Conservation (phyloP, 1,284 basidiomycete species). For the Ceratobasidium sp. region DNA sequence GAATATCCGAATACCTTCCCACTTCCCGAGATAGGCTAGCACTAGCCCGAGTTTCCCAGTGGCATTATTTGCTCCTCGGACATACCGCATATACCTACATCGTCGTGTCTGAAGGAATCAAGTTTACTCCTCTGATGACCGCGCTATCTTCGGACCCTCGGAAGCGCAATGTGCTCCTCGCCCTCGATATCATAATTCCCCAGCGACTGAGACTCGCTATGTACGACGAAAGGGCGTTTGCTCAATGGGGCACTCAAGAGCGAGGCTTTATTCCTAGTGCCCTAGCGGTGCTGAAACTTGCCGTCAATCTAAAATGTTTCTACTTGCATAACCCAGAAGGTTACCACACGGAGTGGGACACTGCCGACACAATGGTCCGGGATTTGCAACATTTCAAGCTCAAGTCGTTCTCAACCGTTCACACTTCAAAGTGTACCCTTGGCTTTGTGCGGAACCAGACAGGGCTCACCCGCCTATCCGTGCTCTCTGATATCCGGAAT, state of each 20-base stretch:
- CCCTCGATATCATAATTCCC: neutral
- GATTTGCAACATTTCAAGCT: neutral
- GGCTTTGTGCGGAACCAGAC: neutral
- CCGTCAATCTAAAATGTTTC: neutral
- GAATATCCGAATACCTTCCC: neutral
- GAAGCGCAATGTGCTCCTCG: neutral
- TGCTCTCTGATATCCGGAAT: neutral
- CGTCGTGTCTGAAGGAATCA: neutral
- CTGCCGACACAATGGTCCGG: neutral
- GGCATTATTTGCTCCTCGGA: neutral
- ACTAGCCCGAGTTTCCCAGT: neutral
- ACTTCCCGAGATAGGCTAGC: neutral
- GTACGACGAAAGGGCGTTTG: neutral
- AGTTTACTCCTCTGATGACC: neutral
- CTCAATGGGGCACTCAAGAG: neutral
- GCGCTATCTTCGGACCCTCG: neutral
- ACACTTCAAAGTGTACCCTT: neutral
- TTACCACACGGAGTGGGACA: neutral
- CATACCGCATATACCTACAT: neutral
- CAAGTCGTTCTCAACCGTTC: neutral
- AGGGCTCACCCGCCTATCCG: neutral
- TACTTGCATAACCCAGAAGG: neutral
- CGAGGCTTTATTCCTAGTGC: neutral
- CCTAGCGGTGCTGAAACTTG: neutral
- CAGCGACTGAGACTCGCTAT: neutral